phyloP scores from a whole-genome alignment of 345 rosid species.

The Microcos paniculata region DNA sequence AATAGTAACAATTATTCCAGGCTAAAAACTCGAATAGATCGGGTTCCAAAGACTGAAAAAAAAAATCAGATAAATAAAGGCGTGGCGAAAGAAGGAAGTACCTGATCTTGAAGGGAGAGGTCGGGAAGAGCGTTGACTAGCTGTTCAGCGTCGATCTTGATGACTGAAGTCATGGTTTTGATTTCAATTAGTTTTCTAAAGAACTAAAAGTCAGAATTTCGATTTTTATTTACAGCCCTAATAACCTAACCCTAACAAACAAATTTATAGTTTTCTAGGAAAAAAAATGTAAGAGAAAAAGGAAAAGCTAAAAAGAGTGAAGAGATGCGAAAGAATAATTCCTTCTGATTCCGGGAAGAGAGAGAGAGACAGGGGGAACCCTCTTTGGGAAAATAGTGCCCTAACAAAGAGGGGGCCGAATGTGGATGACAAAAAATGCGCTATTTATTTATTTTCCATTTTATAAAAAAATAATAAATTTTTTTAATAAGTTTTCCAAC shows the following conservation, averaged over 20 bases:
- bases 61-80: neutral
- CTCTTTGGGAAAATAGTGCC: neutral
- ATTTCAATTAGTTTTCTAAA: neutral
- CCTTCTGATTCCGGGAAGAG: slow-evolving; percentile 15
- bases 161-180: slow-evolving; percentile 29
- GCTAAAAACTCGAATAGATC: neutral
- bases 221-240: slow-evolving; percentile 3
- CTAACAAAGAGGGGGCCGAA: neutral
- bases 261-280: neutral
- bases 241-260: neutral
- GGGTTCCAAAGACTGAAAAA: neutral
- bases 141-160: slow-evolving; percentile 32
- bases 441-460: too few relatives aligned
- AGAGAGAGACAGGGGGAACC: slow-evolving; percentile 1
- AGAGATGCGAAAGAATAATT: slow-evolving; percentile 16
- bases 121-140: slow-evolving; percentile 1
- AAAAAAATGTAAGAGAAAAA: neutral
- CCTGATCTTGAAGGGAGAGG: slow-evolving; percentile 31
- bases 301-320: neutral
- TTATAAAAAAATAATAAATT: neutral
- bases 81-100: neutral
- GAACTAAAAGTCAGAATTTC: neutral
- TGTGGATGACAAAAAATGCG: neutral
- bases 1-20: neutral
- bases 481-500: neutral